phyloP scores from a whole-genome alignment of 805 yeast species.

The Kockiozyma suomiensis region DNA sequence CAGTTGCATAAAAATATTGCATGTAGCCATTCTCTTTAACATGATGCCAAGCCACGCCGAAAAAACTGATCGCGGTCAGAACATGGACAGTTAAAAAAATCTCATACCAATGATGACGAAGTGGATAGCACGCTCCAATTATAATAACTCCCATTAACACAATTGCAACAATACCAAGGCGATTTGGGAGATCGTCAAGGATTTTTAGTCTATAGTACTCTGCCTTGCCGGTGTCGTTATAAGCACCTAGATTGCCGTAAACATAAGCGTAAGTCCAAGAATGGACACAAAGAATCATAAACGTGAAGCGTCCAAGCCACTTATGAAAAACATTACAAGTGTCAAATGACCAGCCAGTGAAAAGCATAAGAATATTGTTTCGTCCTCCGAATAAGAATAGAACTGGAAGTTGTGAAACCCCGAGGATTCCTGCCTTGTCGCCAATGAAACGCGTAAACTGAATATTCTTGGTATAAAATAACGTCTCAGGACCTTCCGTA shows the following conservation, averaged over 20 bases:
- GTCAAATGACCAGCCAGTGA: slow-evolving; percentile 66
- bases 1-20: slow-evolving; percentile 46
- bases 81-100: slow-evolving; percentile 62
- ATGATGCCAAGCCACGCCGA: slow-evolving; percentile 63
- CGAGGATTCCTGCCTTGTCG: too few species aligned
- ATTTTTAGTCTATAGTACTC: too few species aligned
- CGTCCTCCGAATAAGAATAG: slow-evolving; percentile 68
- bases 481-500: too few species aligned
- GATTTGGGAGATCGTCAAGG: too few species aligned
- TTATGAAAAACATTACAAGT: slow-evolving; percentile 66
- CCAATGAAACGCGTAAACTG: too few species aligned
- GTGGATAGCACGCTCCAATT: slow-evolving; percentile 6
- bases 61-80: slow-evolving; percentile 54
- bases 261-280: slow-evolving; percentile 41
- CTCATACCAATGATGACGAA: slow-evolving; percentile 52
- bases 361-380: slow-evolving; percentile 63
- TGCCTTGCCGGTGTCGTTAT: background rate
- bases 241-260: background rate
- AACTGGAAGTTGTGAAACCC: too few species aligned
- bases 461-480: too few species aligned
- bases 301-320: slow-evolving; percentile 58
- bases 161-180: slow-evolving; percentile 46
- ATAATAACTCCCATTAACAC: slow-evolving; percentile 5
- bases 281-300: slow-evolving; percentile 57
- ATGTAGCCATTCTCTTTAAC: slow-evolving; percentile 50